phyloP scores from a whole-genome alignment of 106 monocot species.

The Gastrodia elata region DNA sequence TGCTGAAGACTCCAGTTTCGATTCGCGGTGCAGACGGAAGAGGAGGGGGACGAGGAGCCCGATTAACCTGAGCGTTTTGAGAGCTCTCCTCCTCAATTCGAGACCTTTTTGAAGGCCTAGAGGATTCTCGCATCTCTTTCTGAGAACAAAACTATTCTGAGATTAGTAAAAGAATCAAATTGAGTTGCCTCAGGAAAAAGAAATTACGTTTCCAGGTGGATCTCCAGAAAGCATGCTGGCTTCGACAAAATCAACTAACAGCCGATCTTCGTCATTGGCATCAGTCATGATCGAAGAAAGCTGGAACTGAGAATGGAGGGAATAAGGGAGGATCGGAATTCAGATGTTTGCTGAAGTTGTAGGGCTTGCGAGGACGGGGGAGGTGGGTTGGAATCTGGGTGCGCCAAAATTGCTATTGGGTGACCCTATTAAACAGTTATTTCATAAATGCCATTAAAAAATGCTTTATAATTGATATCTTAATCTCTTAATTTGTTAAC shows the following conservation, averaged over 20 bases:
- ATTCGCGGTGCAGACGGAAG: slow-evolving; percentile 18
- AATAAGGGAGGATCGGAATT: too few species aligned
- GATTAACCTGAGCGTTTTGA: background rate
- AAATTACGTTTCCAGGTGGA: slow-evolving; percentile 5
- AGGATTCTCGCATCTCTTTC: background rate
- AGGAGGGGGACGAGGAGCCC: background rate
- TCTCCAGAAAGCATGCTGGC: slow-evolving; percentile 70
- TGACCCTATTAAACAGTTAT: too few species aligned
- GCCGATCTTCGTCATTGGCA: slow-evolving; percentile 46
- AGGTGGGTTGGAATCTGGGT: too few species aligned
- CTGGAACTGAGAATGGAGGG: background rate
- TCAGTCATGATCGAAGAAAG: slow-evolving; percentile 17
- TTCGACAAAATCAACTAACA: slow-evolving; percentile 70
- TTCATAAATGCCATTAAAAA: too few species aligned
- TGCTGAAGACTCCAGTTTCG: slow-evolving; percentile 49
- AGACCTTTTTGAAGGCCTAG: slow-evolving; percentile 34
- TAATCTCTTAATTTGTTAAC: too few species aligned
- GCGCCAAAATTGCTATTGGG: too few species aligned
- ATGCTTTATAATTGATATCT: too few species aligned
- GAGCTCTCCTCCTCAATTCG: slow-evolving; percentile 23
- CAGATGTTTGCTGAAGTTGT: too few species aligned
- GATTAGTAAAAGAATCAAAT: background rate
- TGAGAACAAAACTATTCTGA: background rate
- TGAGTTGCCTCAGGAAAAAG: background rate
- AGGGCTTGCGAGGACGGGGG: too few species aligned